Evolutionary conservation across 2,329 filamentous ascomycete genomes (phyloP).

Genomic region (Exophiala dermatitidis): DNA sequence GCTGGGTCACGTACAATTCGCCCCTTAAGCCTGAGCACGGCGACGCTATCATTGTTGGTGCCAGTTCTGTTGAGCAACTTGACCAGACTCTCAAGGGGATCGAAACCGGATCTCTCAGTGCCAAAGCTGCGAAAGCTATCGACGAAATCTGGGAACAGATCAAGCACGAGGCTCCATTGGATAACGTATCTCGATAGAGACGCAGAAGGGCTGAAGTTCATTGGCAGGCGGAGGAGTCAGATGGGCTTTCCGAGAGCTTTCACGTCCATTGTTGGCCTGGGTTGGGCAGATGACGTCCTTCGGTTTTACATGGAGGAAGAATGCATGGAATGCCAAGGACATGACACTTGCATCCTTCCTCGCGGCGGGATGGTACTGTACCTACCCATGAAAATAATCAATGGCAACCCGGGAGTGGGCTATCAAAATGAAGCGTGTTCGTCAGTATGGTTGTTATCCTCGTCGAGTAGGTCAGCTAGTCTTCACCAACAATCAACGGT

Average conservation of each 20-base stretch:
- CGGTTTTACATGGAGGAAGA: too few species aligned
- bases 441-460: too few species aligned
- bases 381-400: too few species aligned
- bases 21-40: conserved; percentile 28
- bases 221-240: not conserved
- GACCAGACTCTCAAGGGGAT: conserved; percentile 28
- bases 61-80: conserved; percentile 32
- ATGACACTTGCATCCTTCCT: too few species aligned
- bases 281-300: too few species aligned
- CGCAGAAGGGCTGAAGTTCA: not conserved
- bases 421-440: too few species aligned
- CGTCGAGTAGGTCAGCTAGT: too few species aligned
- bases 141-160: conserved; percentile 30
- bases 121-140: conserved; percentile 24
- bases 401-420: too few species aligned
- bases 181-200: conserved; percentile 18
- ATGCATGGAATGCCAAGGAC: too few species aligned
- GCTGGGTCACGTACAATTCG: conserved; percentile 34
- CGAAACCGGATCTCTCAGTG: conserved; percentile 31
- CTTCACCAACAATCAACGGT: too few species aligned
- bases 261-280: too few species aligned
- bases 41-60: conserved; percentile 32
- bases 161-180: conserved; percentile 28
- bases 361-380: too few species aligned
- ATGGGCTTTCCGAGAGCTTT: not conserved